Percentiles rank a stretch among this genome's conserved stretches.
These are phyloP conservation scores for Boletus eberwhitei DNA, from an alignment of 768 basidiomycete genomes.

Conservation along the genomic window DNA sequence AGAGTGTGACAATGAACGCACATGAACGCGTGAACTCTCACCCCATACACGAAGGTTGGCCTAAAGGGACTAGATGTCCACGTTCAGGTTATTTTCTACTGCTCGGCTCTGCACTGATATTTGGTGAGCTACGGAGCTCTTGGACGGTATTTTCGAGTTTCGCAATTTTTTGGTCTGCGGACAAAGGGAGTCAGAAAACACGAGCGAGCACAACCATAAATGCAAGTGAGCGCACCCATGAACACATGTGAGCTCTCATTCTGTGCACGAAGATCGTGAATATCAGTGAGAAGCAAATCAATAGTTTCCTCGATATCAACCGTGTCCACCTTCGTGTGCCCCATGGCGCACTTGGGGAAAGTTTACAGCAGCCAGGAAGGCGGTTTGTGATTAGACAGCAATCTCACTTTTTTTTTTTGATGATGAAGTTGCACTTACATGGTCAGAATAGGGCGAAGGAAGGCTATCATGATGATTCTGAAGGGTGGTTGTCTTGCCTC, in stretches of 20 bases:
- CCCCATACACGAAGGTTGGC: background rate
- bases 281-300: background rate
- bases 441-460: background rate
- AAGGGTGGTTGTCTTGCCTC: background rate
- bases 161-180: slow-evolving; percentile 1
- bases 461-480: slow-evolving; percentile 2
- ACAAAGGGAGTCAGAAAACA: background rate
- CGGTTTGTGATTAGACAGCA: background rate
- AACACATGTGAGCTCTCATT: slow-evolving; percentile 7
- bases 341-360: background rate
- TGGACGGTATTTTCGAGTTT: slow-evolving; percentile 1
- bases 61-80: slow-evolving; percentile 1
- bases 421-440: background rate
- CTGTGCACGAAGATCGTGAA: background rate
- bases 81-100: too few relatives aligned
- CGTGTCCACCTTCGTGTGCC: too few relatives aligned
- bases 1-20: background rate
- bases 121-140: background rate
- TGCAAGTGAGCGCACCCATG: accelerated
- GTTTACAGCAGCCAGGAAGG: background rate
- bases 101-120: background rate
- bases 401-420: too few relatives aligned
- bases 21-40: background rate
- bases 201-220: too few relatives aligned
- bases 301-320: background rate